A percentile compares a stretch with the other conserved stretches of the same genome.
Conservation (phyloP, 164 flowering plant genomes). For the Litsea cubeba region DNA sequence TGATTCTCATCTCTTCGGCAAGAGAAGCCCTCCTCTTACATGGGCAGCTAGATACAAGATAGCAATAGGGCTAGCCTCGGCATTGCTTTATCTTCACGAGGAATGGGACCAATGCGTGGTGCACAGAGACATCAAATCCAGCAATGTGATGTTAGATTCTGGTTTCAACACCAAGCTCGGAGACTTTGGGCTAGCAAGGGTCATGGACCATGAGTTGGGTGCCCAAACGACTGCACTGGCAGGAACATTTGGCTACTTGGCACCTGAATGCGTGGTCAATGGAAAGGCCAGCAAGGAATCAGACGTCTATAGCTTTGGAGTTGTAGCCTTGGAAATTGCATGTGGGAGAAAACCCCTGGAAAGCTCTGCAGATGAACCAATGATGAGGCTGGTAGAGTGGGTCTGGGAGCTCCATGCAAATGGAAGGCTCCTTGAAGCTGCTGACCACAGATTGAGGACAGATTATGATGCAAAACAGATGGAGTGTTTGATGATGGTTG, state of each 20-base stretch:
- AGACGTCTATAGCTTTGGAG: slow-evolving; percentile 10
- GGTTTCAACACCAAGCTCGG: slow-evolving; percentile 8
- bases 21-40: slow-evolving; percentile 10
- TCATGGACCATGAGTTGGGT: not conserved
- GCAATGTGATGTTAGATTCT: slow-evolving; percentile 46
- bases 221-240: slow-evolving; percentile 30
- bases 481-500: no score
- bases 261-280: slow-evolving; percentile 32
- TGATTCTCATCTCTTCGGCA: no score
- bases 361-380: not conserved
- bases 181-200: slow-evolving; percentile 3
- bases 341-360: not conserved
- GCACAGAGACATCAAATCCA: slow-evolving; percentile 43
- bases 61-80: slow-evolving; percentile 2
- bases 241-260: slow-evolving; percentile 52
- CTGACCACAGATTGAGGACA: not conserved
- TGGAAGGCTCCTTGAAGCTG: slow-evolving; percentile 22
- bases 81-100: slow-evolving; percentile 5
- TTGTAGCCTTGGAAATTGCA: no score
- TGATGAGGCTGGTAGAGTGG: slow-evolving; percentile 29
- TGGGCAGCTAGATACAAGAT: slow-evolving; percentile 5
- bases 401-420: slow-evolving; percentile 36
- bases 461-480: no score
- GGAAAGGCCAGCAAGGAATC: slow-evolving; percentile 45
- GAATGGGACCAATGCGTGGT: no score